Evolutionary conservation across 2,329 filamentous ascomycete genomes (phyloP), one percentile per base, ranked within the genome.

Genomic region (Stylonectria norvegica): DNA sequence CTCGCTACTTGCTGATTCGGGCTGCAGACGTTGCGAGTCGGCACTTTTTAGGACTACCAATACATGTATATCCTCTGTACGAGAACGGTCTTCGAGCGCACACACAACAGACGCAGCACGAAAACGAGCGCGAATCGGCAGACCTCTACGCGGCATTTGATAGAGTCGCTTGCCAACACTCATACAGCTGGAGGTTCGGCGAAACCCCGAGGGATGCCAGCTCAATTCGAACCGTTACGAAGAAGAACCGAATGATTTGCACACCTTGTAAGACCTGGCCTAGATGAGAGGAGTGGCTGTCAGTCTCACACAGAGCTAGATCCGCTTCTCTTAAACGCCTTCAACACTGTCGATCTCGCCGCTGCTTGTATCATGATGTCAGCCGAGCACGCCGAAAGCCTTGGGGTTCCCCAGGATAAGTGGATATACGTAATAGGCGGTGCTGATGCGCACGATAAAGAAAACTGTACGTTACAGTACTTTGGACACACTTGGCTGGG

Each of bases 251-350:
- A 14, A 81, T 85, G 75, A 85, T 86, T 38, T 85, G 79, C 55
- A 76, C 71, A 34, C 82, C 83, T 11, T 86, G 81, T 83, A 59
- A 38, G 73, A 60, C 4, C 1, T 0, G 0, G 22, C 7, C 7
- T 25, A 7, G 7, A 25, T 7, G 22, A 7, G 12, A 12, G 12
- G 22, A 0, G 7, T 0, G 1, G 2, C 2, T 1, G 1, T 3
- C 1, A 17, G 1, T 9, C 11, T 6, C 5, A 3, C 39, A 5
- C 36, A 0, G 1, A 2, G 1, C 2, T 34, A 85, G 80, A 85
- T 60, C 79, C 81, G 0, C 63, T 86, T 0, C 60, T 85, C 8
- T 85, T 85, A 81, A 86, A 86, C 52, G 81, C 82, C 0, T 85
- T 85, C 62, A 86, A 85, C 49, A 81, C 71, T 2, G 73, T 86